Evolutionary conservation across 2,329 filamentous ascomycete species (phyloP).

Genomic region (Fusarium heterosporum): DNA sequence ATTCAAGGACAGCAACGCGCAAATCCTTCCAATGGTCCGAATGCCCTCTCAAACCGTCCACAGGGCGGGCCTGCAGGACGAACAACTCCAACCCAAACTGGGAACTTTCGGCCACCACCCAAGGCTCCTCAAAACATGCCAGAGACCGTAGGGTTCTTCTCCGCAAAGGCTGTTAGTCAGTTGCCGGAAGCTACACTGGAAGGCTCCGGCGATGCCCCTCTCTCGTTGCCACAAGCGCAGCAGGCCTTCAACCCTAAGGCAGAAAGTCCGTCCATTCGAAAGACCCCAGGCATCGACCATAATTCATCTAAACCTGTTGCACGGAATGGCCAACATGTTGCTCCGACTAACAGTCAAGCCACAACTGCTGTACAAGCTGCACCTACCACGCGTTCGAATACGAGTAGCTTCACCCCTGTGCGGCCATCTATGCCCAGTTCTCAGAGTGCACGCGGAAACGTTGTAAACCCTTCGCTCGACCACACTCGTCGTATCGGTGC

Average conservation of each 20-base stretch:
- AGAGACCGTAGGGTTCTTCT: slow-evolving; percentile 74
- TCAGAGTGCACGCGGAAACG: slow-evolving; percentile 53
- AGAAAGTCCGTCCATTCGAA: slow-evolving; percentile 86
- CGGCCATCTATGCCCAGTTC: slow-evolving; percentile 47
- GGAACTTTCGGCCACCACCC: slow-evolving; percentile 49
- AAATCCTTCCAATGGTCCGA: slow-evolving; percentile 35
- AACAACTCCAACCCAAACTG: slow-evolving; percentile 38
- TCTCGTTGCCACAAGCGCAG: slow-evolving; percentile 57
- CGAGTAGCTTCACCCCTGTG: slow-evolving; percentile 48
- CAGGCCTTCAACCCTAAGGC: slow-evolving; percentile 78
- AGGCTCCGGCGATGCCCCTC: slow-evolving; percentile 55
- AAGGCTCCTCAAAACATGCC: slow-evolving; percentile 43
- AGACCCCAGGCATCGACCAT: slow-evolving; percentile 89
- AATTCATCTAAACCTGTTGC: slow-evolving; percentile 78
- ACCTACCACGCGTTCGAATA: slow-evolving; percentile 39
- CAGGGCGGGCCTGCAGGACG: slow-evolving; percentile 28
- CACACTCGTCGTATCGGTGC: slow-evolving; percentile 69
- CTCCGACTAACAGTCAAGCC: slow-evolving; percentile 53
- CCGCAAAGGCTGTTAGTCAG: slow-evolving; percentile 72
- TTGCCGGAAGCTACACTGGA: slow-evolving; percentile 59
- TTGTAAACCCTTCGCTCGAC: slow-evolving; percentile 66
- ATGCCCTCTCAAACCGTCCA: slow-evolving; percentile 41
- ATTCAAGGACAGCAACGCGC: slow-evolving; percentile 47
- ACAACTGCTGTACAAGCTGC: slow-evolving; percentile 22
- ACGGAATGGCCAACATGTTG: slow-evolving; percentile 65